phyloP scores from a whole-genome alignment of 768 basidiomycete species.

The Zangia roseola region DNA sequence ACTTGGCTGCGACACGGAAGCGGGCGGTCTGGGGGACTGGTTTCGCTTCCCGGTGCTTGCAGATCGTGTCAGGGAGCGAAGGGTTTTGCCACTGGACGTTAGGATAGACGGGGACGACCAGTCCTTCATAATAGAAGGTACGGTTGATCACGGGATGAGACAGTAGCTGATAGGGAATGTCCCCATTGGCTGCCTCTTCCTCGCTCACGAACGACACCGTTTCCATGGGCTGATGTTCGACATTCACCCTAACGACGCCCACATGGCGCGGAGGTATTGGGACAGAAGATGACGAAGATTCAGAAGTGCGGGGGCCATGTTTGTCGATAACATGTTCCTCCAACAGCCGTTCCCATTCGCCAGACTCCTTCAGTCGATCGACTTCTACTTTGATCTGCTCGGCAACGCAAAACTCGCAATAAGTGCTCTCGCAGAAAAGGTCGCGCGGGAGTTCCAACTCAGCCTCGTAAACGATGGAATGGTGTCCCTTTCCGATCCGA shows the following conservation, averaged over 20 bases:
- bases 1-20: slow-evolving; percentile 43
- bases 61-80: slow-evolving; percentile 7
- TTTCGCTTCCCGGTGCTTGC: slow-evolving; percentile 7
- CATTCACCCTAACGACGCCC: slow-evolving; percentile 3
- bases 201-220: background rate
- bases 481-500: slow-evolving; percentile 44
- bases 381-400: slow-evolving; percentile 28
- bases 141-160: background rate
- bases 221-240: background rate
- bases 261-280: slow-evolving; percentile 4
- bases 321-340: background rate
- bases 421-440: slow-evolving; percentile 33
- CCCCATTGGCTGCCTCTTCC: background rate
- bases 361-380: slow-evolving; percentile 10
- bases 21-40: slow-evolving; percentile 30
- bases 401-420: slow-evolving; percentile 41
- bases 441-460: slow-evolving; percentile 50
- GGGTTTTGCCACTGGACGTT: slow-evolving; percentile 21
- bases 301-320: background rate
- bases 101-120: slow-evolving; percentile 1
- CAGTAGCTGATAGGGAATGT: background rate
- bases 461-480: slow-evolving; percentile 49
- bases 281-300: background rate
- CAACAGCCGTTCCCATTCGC: slow-evolving; percentile 11
- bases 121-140: slow-evolving; percentile 3